Evolutionary conservation across 1,284 basidiomycete species (phyloP).

Genomic region (Leucoagaricus sp.): DNA sequence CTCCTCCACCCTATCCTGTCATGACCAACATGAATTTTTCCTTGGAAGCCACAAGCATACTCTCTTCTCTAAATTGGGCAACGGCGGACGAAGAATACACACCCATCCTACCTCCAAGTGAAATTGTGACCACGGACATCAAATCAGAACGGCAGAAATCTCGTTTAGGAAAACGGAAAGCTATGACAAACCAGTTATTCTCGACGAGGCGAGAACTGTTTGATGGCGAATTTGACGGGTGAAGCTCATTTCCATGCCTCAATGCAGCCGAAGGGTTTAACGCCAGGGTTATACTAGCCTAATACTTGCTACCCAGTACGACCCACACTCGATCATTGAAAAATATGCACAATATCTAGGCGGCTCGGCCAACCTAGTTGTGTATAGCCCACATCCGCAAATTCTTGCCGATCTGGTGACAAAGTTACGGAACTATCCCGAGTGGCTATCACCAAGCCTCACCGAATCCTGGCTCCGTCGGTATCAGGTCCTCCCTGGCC

Average conservation of each 20-base stretch:
- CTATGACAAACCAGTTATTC: slow-evolving; percentile 57
- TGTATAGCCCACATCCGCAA: slow-evolving; percentile 85
- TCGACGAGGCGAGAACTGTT: slow-evolving; percentile 82
- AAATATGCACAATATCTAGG: slow-evolving; percentile 75
- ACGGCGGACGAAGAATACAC: slow-evolving; percentile 80
- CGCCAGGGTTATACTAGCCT: slow-evolving; percentile 53
- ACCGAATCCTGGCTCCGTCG: slow-evolving; percentile 89
- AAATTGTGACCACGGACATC: slow-evolving; percentile 53
- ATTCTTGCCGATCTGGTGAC: slow-evolving; percentile 79
- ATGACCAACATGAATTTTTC: slow-evolving; percentile 87
- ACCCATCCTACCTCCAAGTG: slow-evolving; percentile 60
- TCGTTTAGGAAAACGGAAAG: slow-evolving; percentile 73
- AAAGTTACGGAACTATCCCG: slow-evolving; percentile 64
- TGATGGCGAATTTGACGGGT: slow-evolving; percentile 87
- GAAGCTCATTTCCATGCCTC: slow-evolving; percentile 17
- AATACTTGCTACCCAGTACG: slow-evolving; percentile 84
- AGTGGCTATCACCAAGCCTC: slow-evolving; percentile 79
- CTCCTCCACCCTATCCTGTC: slow-evolving; percentile 90
- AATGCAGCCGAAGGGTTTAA: not conserved
- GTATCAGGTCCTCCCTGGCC: slow-evolving; percentile 95
- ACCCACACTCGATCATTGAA: slow-evolving; percentile 82
- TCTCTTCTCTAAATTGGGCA: slow-evolving; percentile 88
- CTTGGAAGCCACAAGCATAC: slow-evolving; percentile 52
- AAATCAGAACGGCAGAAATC: slow-evolving; percentile 70
- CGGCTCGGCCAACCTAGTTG: slow-evolving; percentile 86